A percentile compares a stretch with the other conserved stretches of the same genome.
Conservation (phyloP, 805 yeast species). For the Candida maris region DNA sequence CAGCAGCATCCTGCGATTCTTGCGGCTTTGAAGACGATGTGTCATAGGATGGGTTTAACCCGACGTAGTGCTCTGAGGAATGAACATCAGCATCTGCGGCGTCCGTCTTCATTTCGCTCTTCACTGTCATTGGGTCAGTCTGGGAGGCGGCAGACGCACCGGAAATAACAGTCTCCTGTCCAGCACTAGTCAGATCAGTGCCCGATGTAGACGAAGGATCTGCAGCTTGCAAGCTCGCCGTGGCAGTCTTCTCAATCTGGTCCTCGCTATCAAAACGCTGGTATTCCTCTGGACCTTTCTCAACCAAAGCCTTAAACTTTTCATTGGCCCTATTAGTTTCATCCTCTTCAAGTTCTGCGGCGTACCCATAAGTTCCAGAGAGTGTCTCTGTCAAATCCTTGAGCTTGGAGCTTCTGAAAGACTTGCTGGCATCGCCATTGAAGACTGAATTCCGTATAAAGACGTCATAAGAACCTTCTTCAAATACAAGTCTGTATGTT, state of each 20-base stretch:
- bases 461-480: conserved; percentile 72
- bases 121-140: conserved; percentile 12
- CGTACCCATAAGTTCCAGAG: conserved; percentile 58
- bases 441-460: conserved; percentile 61
- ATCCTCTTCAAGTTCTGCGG: conserved; percentile 40
- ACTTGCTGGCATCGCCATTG: conserved; percentile 24
- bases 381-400: conserved; percentile 36
- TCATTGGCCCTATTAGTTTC: conserved; percentile 31
- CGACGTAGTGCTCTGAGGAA: no score
- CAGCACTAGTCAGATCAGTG: conserved; percentile 13
- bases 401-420: conserved; percentile 13
- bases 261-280: conserved; percentile 15
- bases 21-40: no score
- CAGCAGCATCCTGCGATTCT: no score
- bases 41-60: no score
- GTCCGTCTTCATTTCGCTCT: no score
- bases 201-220: conserved; percentile 15
- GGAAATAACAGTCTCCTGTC: conserved; percentile 15
- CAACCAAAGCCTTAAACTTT: conserved; percentile 33
- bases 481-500: conserved; percentile 78
- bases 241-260: conserved; percentile 9
- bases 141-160: conserved; percentile 9
- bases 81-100: no score
- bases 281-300: conserved; percentile 38
- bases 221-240: conserved; percentile 10